A percentile compares a stretch with the other conserved stretches of the same genome.
phyloP scores from a whole-genome alignment of 2,329 filamentous ascomycete species.

The Leptographium wingfieldii region DNA sequence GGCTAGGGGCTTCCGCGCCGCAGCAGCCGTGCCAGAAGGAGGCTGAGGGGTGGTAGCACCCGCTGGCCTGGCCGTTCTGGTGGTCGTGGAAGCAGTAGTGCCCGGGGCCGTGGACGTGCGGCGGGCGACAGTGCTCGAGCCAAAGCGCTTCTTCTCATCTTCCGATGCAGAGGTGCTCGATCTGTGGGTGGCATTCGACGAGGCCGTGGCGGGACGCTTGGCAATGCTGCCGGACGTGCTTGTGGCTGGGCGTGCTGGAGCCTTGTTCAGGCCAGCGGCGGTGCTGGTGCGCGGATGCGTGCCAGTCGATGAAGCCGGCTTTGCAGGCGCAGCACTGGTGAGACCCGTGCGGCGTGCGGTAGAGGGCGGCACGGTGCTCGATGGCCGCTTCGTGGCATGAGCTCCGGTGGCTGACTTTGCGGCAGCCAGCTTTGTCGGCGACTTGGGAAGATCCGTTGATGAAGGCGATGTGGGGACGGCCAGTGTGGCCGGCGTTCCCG shows the following conservation, averaged over 20 bases:
- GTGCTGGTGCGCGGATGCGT: slow-evolving; percentile 15
- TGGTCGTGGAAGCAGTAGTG: neutral
- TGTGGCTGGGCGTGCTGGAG: slow-evolving; percentile 18
- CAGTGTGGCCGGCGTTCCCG: neutral
- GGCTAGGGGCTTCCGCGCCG: slow-evolving; percentile 15
- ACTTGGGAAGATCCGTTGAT: slow-evolving; percentile 10
- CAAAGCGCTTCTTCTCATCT: slow-evolving; percentile 23
- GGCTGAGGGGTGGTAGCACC: neutral
- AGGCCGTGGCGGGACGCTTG: slow-evolving; percentile 20
- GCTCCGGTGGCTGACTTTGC: slow-evolving; percentile 13
- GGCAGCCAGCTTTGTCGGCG: slow-evolving; percentile 13
- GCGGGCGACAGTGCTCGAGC: slow-evolving; percentile 14
- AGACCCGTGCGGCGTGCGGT: slow-evolving; percentile 15
- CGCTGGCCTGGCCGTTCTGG: neutral
- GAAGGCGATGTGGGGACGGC: slow-evolving; percentile 9
- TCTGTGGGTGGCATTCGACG: slow-evolving; percentile 19
- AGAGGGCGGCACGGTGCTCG: slow-evolving; percentile 7
- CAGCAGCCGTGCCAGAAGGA: slow-evolving; percentile 11
- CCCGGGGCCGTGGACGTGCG: slow-evolving; percentile 20
- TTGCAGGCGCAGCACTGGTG: slow-evolving; percentile 16
- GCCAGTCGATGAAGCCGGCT: slow-evolving; percentile 17
- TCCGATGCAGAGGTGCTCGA: slow-evolving; percentile 23
- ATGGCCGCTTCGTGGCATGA: slow-evolving; percentile 13
- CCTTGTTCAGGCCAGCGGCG: slow-evolving; percentile 17
- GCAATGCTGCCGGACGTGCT: slow-evolving; percentile 14